Base-by-base conservation (phyloP, 345 rosid species). In the Ricinus communis region DNA sequence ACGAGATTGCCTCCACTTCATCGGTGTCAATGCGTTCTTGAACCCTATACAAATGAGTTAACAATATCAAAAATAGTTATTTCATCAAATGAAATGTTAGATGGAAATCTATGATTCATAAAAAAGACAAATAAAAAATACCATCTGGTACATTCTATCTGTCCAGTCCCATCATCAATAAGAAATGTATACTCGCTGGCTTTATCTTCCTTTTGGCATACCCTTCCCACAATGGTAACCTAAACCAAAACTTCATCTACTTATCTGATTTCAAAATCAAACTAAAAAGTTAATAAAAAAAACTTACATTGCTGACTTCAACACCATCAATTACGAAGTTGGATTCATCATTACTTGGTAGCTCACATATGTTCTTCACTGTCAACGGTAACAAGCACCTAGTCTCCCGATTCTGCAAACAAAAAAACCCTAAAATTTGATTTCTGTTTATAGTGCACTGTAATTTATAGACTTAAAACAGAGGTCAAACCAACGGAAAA, bases 81-180 rank as follows among this genome's bases (percentile, higher is more conserved):
- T 12, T 43, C 19, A 8, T 41, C 18, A 3, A 41, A 64, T 62
- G 5, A 28, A 55, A 54, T 55, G 31, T 40, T 7, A 9, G 21
- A 49, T 19, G 13, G 18, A 71, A 40, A 27, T 5, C 25, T 15
- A 50, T 2, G 7, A n/a, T 0, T 33, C 65, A 4, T 0, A 12
- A 43, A 28, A 5, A 38, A 28, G 12, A 46, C 22, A 24, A 15
- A 52, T 19, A 62, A 72, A 21, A 40, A 66, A 65, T 45, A 87
- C 98, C 97, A 91, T 86, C 84, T 88, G 73, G 85, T 81, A 78
- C 98, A 91, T 51, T 91, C 97, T 71, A 91, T 79, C 72, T 80
- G 82, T 73, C 93, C 96, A 0, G 96, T 94, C 68, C 98, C 95
- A 43, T 91, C 98, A 69, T 94, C 97, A 50, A 90, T 73, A 25